A percentile compares a stretch with the other conserved stretches of the same genome.
Evolutionary conservation across 1,284 basidiomycete species (phyloP).

Genomic region (Ustilago cynodontis): DNA sequence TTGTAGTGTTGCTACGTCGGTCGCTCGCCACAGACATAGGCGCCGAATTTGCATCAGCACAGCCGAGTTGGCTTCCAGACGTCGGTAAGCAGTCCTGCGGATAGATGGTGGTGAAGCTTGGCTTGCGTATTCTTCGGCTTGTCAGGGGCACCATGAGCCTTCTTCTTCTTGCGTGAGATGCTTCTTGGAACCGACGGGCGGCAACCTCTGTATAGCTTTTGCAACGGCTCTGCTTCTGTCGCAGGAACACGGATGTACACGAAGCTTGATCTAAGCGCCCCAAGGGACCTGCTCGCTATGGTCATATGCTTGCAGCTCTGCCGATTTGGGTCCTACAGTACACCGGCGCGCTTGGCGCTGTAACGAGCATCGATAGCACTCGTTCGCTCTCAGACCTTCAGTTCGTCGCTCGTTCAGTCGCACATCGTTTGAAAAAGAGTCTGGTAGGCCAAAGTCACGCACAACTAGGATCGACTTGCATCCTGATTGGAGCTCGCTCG

Average conservation of each 20-base stretch:
- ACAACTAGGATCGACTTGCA: neutral
- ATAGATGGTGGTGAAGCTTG: slow-evolving; percentile 3
- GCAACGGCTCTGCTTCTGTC: neutral
- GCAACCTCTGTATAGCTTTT: neutral
- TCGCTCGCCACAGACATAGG: no score
- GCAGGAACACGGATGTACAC: neutral
- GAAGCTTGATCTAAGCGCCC: neutral
- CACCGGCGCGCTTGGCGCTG: neutral
- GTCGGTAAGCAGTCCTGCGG: neutral
- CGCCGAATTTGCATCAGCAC: neutral
- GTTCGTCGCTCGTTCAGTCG: neutral
- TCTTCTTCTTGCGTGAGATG: neutral
- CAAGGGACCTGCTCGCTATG: neutral
- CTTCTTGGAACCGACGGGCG: neutral
- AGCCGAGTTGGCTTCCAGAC: neutral
- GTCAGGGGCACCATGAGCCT: neutral
- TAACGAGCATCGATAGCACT: neutral
- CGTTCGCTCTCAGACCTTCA: neutral
- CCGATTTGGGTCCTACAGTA: neutral
- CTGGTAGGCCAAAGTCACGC: neutral
- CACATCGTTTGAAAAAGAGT: neutral
- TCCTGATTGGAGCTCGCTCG: neutral
- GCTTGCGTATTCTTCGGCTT: neutral
- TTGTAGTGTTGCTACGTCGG: no score
- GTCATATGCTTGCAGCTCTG: slow-evolving; percentile 3